These are phyloP conservation scores for Ogataea sp. DNA, from an alignment of 805 yeast genomes.

Conservation along the genomic window DNA sequence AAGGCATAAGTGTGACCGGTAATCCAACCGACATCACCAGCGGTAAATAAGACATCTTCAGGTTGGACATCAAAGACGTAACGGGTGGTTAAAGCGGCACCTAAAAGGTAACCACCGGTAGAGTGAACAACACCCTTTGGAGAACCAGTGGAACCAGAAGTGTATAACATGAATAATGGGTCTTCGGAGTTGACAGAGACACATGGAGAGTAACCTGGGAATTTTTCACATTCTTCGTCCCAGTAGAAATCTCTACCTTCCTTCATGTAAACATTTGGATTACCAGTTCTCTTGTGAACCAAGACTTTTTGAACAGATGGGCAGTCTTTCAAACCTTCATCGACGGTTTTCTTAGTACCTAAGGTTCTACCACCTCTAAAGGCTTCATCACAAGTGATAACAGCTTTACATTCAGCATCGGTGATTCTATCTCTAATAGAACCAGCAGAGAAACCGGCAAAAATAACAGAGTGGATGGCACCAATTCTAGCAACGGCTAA, in stretches of 20 bases:
- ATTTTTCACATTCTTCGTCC: conserved; percentile 82
- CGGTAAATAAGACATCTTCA: conserved; percentile 85
- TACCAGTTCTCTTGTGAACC: conserved; percentile 85
- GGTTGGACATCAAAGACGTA: conserved; percentile 90
- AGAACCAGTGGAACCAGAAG: conserved; percentile 97
- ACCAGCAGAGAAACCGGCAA: conserved; percentile 94
- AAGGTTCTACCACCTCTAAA: conserved; percentile 93
- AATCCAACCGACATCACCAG: conserved; percentile 99
- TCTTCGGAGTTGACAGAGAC: conserved; percentile 86
- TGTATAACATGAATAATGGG: conserved; percentile 90
- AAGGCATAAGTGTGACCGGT: conserved; percentile 96
- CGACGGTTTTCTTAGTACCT: conserved; percentile 89
- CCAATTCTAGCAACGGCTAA: conserved; percentile 91
- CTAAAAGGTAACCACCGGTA: conserved; percentile 90
- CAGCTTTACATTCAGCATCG: conserved; percentile 79
- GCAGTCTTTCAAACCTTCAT: conserved; percentile 78
- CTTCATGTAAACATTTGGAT: conserved; percentile 59
- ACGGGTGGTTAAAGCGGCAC: conserved; percentile 86
- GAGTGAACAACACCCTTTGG: conserved; percentile 97
- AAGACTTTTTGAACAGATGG: conserved; percentile 74
- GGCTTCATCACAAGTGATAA: conserved; percentile 93
- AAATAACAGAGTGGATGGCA: conserved; percentile 92
- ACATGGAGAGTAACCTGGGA: conserved; percentile 81
- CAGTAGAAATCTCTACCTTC: conserved; percentile 89
- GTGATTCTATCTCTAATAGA: conserved; percentile 85